A percentile compares a stretch with the other conserved stretches of the same genome.
Evolutionary conservation across 495 filamentous ascomycete species (phyloP).

Genomic region (Talaromyces nanjingensis): DNA sequence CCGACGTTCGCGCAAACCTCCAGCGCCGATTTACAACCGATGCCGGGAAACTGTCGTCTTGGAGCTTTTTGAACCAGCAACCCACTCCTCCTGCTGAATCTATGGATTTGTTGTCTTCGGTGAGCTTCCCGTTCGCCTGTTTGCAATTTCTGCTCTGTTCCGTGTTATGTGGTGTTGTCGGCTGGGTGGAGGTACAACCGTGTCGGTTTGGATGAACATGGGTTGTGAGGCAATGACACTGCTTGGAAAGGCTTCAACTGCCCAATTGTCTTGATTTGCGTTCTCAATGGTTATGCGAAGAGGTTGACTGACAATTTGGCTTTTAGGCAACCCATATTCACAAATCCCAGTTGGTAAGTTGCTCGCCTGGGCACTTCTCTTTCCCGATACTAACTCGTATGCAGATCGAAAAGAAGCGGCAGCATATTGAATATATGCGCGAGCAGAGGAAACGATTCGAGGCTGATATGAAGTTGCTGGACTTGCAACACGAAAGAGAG

Average conservation of each 20-base stretch:
- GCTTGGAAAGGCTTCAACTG: background rate
- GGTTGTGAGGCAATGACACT: background rate
- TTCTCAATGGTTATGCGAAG: background rate
- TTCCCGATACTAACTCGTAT: background rate
- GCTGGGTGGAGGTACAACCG: background rate
- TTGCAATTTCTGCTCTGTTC: slow-evolving; percentile 1
- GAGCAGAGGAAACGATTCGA: slow-evolving; percentile 82
- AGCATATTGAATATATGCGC: slow-evolving; percentile 77
- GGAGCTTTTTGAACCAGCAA: slow-evolving; percentile 64
- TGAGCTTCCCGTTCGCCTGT: slow-evolving; percentile 23
- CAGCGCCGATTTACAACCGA: slow-evolving; percentile 94
- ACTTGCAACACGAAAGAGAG: slow-evolving; percentile 71
- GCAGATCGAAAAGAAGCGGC: slow-evolving; percentile 86
- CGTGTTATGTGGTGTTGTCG: background rate
- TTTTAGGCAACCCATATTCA: slow-evolving; percentile 26
- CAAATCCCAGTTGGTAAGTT: slow-evolving; percentile 37
- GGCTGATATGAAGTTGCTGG: slow-evolving; percentile 78
- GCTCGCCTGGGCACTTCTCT: background rate
- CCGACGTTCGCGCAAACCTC: slow-evolving; percentile 63
- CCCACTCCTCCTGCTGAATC: slow-evolving; percentile 47
- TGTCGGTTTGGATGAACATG: background rate
- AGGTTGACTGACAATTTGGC: slow-evolving; percentile 10
- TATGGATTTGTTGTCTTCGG: slow-evolving; percentile 50
- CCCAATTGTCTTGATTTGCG: background rate
- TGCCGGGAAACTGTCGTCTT: slow-evolving; percentile 74